A percentile compares a stretch with the other conserved stretches of the same genome.
These are phyloP conservation scores for Puccinia horiana DNA, from an alignment of 1,284 basidiomycete genomes.

Conservation along the genomic window DNA sequence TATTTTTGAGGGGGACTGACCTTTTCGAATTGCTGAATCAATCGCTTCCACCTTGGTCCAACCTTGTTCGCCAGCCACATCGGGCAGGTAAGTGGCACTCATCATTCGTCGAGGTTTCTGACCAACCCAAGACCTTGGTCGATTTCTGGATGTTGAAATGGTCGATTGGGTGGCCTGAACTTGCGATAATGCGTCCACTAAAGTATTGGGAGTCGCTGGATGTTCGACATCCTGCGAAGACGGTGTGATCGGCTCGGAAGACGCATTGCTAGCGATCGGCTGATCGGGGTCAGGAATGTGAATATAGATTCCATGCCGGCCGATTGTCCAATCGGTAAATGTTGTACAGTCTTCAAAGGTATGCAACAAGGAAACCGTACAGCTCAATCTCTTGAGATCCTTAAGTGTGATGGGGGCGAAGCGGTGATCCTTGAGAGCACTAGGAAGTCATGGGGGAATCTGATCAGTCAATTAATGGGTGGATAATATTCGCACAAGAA, in stretches of 20 bases:
- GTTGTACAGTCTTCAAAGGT: conserved; percentile 81
- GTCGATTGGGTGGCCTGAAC: background rate
- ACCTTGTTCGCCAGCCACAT: conserved; percentile 86
- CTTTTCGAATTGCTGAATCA: conserved; percentile 86
- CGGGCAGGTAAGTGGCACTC: conserved; percentile 89
- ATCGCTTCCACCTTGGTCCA: conserved; percentile 88
- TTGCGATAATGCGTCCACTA: background rate
- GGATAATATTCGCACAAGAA: conserved; percentile 63
- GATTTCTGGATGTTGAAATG: conserved; percentile 35
- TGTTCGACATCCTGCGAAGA: conserved; percentile 62
- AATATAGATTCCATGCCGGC: conserved; percentile 88
- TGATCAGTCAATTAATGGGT: background rate
- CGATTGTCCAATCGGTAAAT: conserved; percentile 89
- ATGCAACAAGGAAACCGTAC: conserved; percentile 87
- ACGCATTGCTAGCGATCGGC: conserved; percentile 63
- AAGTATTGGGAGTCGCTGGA: conserved; percentile 17
- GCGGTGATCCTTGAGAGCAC: conserved; percentile 63
- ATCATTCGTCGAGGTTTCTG: conserved; percentile 66
- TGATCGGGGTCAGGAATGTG: conserved; percentile 74
- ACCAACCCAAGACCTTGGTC: conserved; percentile 57
- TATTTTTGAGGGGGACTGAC: conserved; percentile 64
- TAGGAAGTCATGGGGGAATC: conserved; percentile 45
- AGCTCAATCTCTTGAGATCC: conserved; percentile 79
- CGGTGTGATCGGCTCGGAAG: conserved; percentile 66
- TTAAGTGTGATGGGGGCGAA: conserved; percentile 69